Base-by-base conservation (phyloP, 129 eudicot species). In the Arctium minus region DNA sequence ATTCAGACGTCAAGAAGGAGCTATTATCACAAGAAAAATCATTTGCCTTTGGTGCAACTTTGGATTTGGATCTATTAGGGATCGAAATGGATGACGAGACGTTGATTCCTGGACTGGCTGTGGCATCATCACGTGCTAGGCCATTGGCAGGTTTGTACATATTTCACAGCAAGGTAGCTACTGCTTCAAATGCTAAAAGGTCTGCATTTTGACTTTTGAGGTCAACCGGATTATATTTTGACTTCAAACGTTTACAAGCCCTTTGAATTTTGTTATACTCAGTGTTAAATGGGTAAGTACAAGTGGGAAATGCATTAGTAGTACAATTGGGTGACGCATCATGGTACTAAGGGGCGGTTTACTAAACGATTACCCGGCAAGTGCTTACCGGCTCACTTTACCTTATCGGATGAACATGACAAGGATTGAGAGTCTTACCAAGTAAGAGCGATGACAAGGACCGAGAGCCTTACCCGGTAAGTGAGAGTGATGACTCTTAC, bases 41-140 rank as follows among this genome's bases (percentile, higher is more conserved):
- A 67, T 91, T 88, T 81, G 76, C 84, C 11, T 92, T 95, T 78
- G 98, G 97, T 40, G 95, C 99, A 77, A 84, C 86, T 81, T 80
- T 96, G 82, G 99, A 96, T 81, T 88, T 93, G 92, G 99, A 96
- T 89, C 90, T 96, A 18, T 81, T 96, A 82, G 99, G 98, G 15
- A 89, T 91, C 27, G 99, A 96, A 86, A 89, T 93, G 40, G 94
- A 88, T 84, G 95, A 91, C 15, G 73, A 76, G 7, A 86, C 98
- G 37, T 77, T 96, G 83, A 87, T 96, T 82, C 99, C 99, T 78
- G 99, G 99, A 74, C 86, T 96, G 67, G 95, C 98, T 12, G 97
- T 96, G 62, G 89, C 97, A 65, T 86, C 99, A 70, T 93, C 98
- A 10, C 95, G 98, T 30, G 97, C 95, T 76, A 85, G 83, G 81